Evolutionary conservation across 2,329 filamentous ascomycete genomes (phyloP), one percentile per base, ranked within the genome.

Genomic region (Colletotrichum lupini): DNA sequence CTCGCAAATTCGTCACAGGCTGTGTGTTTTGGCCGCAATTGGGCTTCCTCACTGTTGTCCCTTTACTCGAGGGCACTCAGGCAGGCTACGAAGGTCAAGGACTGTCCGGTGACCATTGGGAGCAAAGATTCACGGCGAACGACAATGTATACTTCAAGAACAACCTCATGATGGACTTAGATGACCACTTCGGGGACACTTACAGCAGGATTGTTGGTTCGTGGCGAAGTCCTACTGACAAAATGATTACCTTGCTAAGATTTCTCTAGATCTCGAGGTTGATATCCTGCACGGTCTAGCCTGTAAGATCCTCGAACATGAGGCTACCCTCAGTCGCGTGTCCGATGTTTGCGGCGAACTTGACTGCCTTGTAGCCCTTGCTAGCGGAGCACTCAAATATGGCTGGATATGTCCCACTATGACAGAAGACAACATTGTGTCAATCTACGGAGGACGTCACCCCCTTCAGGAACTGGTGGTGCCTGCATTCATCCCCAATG

Each of bases 1-100:
- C 87, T 22, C 81, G 81, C 30, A 80, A 82, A 35, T 86, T 89
- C 72, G 83, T 92, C 16, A 85, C 88, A 42, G 95, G 95, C 67
- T 97, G 97, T 75, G 93, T 97, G 22, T 98, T 97, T 80, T 93
- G 97, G 74, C 96, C 95, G 0, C 95, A 98, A 78, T 90, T 98
- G 49, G 97, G 97, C 0, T 99, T 98, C 79, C 88, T 98, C 49
- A 93, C 95, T 2, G 91, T 93, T 0, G 91, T 97, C 19, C 74
- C 78, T 35, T 11, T 66, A 7, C 22, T 42, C 16, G 80, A 85
- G 1, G 91, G 88, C 1, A 90, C 90, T 0, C 83, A 87, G 59
- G 88, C 90, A 0, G 84, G 89, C 12, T 95, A 92, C 76, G 87
- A 91, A 76, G 94, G 94, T 1, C 85, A 89, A 71, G 86, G 87